Conservation (phyloP, 2,329 filamentous ascomycete genomes). For the Phialophora expanda region DNA sequence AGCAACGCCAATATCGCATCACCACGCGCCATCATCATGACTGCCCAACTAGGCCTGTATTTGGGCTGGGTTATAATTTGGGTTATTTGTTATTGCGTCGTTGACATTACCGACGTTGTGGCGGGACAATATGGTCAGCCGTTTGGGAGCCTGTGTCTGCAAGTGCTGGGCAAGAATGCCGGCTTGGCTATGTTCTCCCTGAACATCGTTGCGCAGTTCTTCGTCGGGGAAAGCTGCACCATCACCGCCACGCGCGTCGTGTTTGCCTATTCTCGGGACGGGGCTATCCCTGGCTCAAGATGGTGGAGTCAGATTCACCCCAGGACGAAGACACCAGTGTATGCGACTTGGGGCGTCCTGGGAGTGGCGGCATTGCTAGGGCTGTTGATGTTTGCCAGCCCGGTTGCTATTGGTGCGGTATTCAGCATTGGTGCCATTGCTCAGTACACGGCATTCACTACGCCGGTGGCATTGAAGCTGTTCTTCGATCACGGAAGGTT, state of each 20-base stretch:
- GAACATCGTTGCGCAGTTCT: conserved; percentile 44
- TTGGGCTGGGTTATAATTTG: conserved; percentile 42
- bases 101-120: conserved; percentile 36
- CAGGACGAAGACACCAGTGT: conserved; percentile 42
- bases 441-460: conserved; percentile 41
- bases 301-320: conserved; percentile 42
- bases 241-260: conserved; percentile 42
- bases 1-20: conserved; percentile 44
- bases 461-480: conserved; percentile 42
- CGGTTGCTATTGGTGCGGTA: conserved; percentile 43
- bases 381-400: conserved; percentile 43
- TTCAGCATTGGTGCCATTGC: conserved; percentile 43
- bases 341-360: conserved; percentile 43
- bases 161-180: conserved; percentile 42
- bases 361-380: conserved; percentile 39
- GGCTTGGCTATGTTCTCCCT: conserved; percentile 44
- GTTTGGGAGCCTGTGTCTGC: conserved; percentile 43
- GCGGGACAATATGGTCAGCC: conserved; percentile 43
- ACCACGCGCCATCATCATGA: conserved; percentile 44
- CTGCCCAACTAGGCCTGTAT: conserved; percentile 41
- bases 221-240: conserved; percentile 43
- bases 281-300: conserved; percentile 40
- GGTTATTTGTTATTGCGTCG: conserved; percentile 37
- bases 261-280: conserved; percentile 44
- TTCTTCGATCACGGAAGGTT: conserved; percentile 42